Evolutionary conservation across 768 basidiomycete genomes (phyloP), one percentile per base, ranked within the genome.

Genomic region (Dictyophora rubrovolvata): DNA sequence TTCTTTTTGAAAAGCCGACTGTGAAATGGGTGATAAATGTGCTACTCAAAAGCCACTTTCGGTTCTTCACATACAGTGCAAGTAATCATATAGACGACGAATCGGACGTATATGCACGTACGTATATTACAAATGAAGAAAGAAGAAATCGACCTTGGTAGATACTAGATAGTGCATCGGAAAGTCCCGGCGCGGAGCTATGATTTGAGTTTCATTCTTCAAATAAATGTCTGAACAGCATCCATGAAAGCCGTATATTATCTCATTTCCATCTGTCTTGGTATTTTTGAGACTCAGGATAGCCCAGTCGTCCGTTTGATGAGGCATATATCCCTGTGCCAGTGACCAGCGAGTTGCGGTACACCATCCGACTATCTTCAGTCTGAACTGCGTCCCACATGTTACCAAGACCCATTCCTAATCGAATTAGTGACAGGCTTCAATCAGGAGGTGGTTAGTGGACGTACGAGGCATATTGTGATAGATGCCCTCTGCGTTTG

Each of bases 401-500:
- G 36, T 59, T 48, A 22, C 57, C 57, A 21, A 59, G 34, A 17
- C 57, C 57, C 22, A 59, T 59, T 23, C 57, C 57, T 59, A 18
- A 42, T 14, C 7, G 34, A 33, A 48, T 12, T 11, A 22, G 46
- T 1, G 33, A 50, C 18, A 50, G 14, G 7, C 12, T 1, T 33
- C 18, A 21, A 51, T 4, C 8, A 48, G 14, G 42, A 50, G 8
- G 34, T 2, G 20, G 11, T 12, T 8, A 5, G 4, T 21, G 8
- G 20, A 51, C 59, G 9, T 55, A 60, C 59, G 53, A 42, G 53
- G 59, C 59, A 60, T 55, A 48, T 60, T 54, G n/a, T 42, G 35
- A 48, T 60, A 60, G 10, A 60, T 60, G 16, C 34, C 59, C 46
- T 60, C 59, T 42, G 59, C 59, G 28, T 60, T 60, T 10, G 59